These are phyloP conservation scores for Pichia sp. DNA, from an alignment of 1,139 yeast genomes.

Conservation along the genomic window DNA sequence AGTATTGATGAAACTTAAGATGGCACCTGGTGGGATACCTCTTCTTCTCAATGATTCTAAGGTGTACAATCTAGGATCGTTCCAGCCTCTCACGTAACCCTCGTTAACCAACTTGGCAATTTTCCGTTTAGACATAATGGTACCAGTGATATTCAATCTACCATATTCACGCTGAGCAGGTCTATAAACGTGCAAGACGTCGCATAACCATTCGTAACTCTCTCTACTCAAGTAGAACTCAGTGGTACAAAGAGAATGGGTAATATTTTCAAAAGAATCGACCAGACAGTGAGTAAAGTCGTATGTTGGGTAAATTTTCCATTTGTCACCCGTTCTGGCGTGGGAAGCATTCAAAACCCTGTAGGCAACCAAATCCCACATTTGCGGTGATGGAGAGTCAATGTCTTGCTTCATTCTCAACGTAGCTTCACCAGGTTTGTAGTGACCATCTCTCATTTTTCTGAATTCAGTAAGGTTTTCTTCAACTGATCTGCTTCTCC, in stretches of 20 bases:
- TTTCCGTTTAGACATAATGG: slow-evolving; percentile 91
- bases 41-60: slow-evolving; percentile 93
- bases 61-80: slow-evolving; percentile 95
- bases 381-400: slow-evolving; percentile 90
- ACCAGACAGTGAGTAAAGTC: slow-evolving; percentile 99
- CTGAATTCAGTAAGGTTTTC: slow-evolving; percentile 77
- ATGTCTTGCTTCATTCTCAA: slow-evolving; percentile 96
- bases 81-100: slow-evolving; percentile 88
- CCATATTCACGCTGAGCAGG: slow-evolving; percentile 99
- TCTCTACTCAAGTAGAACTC: slow-evolving; percentile 90
- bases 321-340: slow-evolving; percentile 92
- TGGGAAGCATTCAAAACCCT: slow-evolving; percentile 89
- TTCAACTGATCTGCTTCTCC: slow-evolving; percentile 66
- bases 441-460: slow-evolving; percentile 85
- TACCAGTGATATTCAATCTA: slow-evolving; percentile 89
- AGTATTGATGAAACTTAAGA: slow-evolving; percentile 86
- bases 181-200: slow-evolving; percentile 87
- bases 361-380: slow-evolving; percentile 99
- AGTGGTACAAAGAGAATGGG: slow-evolving; percentile 92
- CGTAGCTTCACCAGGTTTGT: slow-evolving; percentile 86
- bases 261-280: slow-evolving; percentile 92
- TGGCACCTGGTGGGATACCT: slow-evolving; percentile 99
- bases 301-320: slow-evolving; percentile 98
- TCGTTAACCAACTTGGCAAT: slow-evolving; percentile 88
- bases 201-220: slow-evolving; percentile 98